phyloP scores from a whole-genome alignment of 768 basidiomycete genomes.

The Lepiota brunneoincarnata region DNA sequence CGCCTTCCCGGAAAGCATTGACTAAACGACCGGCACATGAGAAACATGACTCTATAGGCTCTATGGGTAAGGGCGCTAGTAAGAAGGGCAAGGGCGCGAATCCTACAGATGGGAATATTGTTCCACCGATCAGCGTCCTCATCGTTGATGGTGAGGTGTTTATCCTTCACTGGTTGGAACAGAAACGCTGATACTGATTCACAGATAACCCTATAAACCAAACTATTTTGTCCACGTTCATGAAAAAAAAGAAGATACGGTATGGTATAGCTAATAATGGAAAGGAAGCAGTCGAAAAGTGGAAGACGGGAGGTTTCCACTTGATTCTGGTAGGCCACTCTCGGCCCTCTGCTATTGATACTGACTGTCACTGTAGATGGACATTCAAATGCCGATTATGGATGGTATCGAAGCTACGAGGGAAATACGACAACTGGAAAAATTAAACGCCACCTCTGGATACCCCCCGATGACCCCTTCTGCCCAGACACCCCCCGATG shows the following conservation, averaged over 20 bases:
- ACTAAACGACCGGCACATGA: conserved; percentile 23
- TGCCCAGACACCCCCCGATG: conserved; percentile 61
- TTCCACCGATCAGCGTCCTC: conserved; percentile 95
- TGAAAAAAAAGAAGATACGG: conserved; percentile 94
- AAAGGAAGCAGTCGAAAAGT: conserved; percentile 93
- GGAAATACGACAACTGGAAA: conserved; percentile 88
- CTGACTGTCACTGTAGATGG: conserved; percentile 69
- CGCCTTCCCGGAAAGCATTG: conserved; percentile 9
- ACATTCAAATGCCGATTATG: conserved; percentile 99
- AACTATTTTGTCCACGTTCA: conserved; percentile 94
- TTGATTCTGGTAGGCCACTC: conserved; percentile 79
- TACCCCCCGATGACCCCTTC: conserved; percentile 70
- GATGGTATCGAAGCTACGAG: conserved; percentile 97
- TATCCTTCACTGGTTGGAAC: not conserved
- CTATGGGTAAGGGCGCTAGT: conserved; percentile 22
- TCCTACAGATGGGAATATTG: conserved; percentile 63
- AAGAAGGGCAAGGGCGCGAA: conserved; percentile 47
- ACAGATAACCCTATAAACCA: conserved; percentile 98
- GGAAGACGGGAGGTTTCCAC: conserved; percentile 91
- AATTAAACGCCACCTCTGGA: conserved; percentile 57
- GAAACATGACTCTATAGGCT: conserved; percentile 24
- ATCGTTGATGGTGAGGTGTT: conserved; percentile 87
- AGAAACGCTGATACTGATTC: conserved; percentile 12
- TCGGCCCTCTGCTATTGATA: not conserved
- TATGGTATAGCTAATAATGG: conserved; percentile 95